Base-by-base conservation (phyloP, 2,329 filamentous ascomycete species). In the Beauveria caledonica region DNA sequence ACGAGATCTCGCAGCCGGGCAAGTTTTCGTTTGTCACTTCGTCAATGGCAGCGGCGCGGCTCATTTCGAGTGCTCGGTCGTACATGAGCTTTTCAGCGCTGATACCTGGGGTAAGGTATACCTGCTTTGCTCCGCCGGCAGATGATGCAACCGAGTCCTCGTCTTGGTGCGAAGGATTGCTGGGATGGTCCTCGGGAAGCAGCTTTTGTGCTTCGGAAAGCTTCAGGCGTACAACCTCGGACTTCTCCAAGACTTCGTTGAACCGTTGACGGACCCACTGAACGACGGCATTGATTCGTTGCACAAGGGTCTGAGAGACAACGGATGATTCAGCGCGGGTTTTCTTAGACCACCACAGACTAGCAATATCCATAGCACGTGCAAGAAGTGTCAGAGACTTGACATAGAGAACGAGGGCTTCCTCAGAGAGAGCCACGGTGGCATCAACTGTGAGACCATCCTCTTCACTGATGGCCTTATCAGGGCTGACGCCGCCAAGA, bases 21-120 rank as follows among this genome's bases (percentile, higher is more conserved):
- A 97, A 78, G 72, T 97, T 92, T 64, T 94, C 90, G 61, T 93
- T 92, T 2, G 94, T 91, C 54, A 99, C 89, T 75, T 99, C 94
- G 67, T 96, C 95, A 69, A 97, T 94, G 8, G 94, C 94, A 8
- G 94, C 93, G 4, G 90, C 86, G 57, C 92, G 86, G 71, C 92
- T 97, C 94, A 99, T 97, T 72, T 99, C 94, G 23, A 97, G 78
- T 0, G 94, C 94, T 51, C 94, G 89, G 67, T 99, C 94, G 71
- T 97, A 99, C 92, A 99, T 97, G 50, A 99, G 79, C 74, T 92
- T 96, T 76, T 97, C 94, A 0, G 94, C 94, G 23, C 92, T 97
- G 60, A 97, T 86, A 1, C 93, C 94, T 2, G 90, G 86, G 15
- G 90, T 96, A 27, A 99, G 81, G 52, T 89, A 84, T 27, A 97